Base-by-base conservation (phyloP, 225 moss, liverwort and hornwort species). In the Sphagnum contortum region DNA sequence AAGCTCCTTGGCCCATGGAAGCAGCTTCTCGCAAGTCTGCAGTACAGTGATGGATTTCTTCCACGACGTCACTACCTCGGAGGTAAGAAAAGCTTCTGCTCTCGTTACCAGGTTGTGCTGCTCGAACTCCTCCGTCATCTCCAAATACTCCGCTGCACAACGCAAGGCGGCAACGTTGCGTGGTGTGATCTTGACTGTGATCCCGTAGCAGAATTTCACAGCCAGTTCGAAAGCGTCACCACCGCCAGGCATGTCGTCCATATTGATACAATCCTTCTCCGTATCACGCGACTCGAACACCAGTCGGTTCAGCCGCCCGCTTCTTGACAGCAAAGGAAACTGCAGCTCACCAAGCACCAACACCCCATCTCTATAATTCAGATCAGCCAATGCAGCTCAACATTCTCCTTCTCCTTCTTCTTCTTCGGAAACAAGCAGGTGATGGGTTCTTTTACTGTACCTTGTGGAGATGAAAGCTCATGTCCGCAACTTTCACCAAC, bases 381-480 rank as follows among this genome's bases (percentile, higher is more conserved):
- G 90, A 66, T 96, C 95, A 5, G 95, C 92, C 95, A 63, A 88
- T 84, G 58, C 89, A 90, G 74, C 84, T 89, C 57, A 87, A 81
- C 63, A 88, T 92, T 29, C 29, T 29, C 1, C 29, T 29, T 29
- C 29, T 0, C 1, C 1, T 29, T 29, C 29, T 29, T 29, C 29
- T 29, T 29, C 29, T 29, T 29, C 29, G 29, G 29, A 29, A 29
- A 29, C 29, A 29, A 29, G 29, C 29, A 29, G 29, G 29, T 29
- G 29, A 29, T 29, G 29, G 29, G 29, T 29, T 29, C 29, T 29
- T 29, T 29, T 29, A 29, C 29, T 29, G 63, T 74, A 91, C 94
- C 94, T 90, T 94, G 70, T 94, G 94, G 7, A 94, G 81, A 81
- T 94, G 91, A 63, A 94, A 94, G 63, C 87, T 89, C 89, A 85